Base-by-base conservation (phyloP, 2,329 filamentous ascomycete genomes). In the Alternaria sp. region DNA sequence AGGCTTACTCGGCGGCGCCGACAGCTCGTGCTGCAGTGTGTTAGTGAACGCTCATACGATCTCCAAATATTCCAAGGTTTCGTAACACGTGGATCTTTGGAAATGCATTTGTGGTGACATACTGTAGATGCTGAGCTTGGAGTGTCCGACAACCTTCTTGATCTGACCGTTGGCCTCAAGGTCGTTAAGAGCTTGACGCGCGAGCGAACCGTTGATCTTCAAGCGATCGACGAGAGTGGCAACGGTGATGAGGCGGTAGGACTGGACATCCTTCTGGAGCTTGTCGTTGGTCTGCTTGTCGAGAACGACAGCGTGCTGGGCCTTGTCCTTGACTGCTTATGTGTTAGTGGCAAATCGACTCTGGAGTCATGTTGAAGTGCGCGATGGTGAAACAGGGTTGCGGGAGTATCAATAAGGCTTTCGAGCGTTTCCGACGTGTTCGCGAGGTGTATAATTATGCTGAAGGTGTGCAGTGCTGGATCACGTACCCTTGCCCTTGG, bases 211-310 rank as follows among this genome's bases (percentile, higher is more conserved):
- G 88, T 99, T 99, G 89, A 99, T 96, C 94, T 99, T 99, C 85
- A 99, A 90, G 86, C 96, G 91, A 87, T 99, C 96, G 89, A 99
- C 96, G 81, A 99, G 94, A 79, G 93, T 95, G 81, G 96, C 94
- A 81, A 98, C 92, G 82, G 96, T 98, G 87, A 99, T 94, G 84
- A 99, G 94, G 82, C 96, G 94, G 92, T 98, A 99, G 73, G 96
- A 97, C 87, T 98, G 96, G 80, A 99, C 96, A 90, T 99, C 96
- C 89, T 99, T 99, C 89, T 97, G 92, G 85, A 99, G 94, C 89
- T 96, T 97, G 87, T 99, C 96, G 77, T 92, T 92, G 82, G 92
- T 97, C 86, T 88, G 83, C 91, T 99, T 99, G 89, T 99, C 96
- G 87, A 99, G 93, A 82, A 98, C 89, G 86, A 99, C 96, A 85